Evolutionary conservation across 2,329 filamentous ascomycete species (phyloP), one percentile per base, ranked within the genome.

Genomic region (Pestalotiopsis sp.): DNA sequence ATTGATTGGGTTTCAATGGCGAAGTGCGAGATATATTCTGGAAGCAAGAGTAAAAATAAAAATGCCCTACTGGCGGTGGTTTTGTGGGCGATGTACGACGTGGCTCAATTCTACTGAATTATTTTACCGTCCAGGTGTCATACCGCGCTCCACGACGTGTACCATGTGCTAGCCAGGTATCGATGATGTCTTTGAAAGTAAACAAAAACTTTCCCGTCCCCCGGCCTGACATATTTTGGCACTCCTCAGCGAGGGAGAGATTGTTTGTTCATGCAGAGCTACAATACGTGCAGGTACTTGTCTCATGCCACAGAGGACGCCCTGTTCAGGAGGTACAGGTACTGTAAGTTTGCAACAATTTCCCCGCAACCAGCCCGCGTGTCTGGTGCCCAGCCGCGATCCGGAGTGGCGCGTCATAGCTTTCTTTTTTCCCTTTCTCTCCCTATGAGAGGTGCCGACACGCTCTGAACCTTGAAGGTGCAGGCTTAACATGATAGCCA

Each of bases 261-360:
- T 71, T 70, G 49, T 71, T 68, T 70, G 66, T 72, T 70, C 70
- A 70, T 73, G 69, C 70, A 41, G 67, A 59, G 64, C 38, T 25
- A 52, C 36, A 27, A 13, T 27, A 59, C 23, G 57, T n/a, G 7
- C 57, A 14, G 23, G 27, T 59, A 59, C 27, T 27, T n/a, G 57
- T 27, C 20, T 52, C 45, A n/a, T 20, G 17, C 7, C 17, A 20
- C 45, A 17, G 17, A 3, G 4, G 17, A n/a, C 45, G 45, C 45
- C 45, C 45, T 52, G 45, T 52, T 52, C 45, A 52, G 45, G 45
- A 20, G 45, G 45, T 52, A 52, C 20, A 52, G 17, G 45, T 52
- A 52, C 45, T 17, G 45, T n/a, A 52, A n/a, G 20, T 17, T 23
- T n/a, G 45, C 20, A 52, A 52, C 20, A 52, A 52, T 52, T 52